phyloP scores from a whole-genome alignment of 1,284 basidiomycete species.

The Ceratobasidium sp. region DNA sequence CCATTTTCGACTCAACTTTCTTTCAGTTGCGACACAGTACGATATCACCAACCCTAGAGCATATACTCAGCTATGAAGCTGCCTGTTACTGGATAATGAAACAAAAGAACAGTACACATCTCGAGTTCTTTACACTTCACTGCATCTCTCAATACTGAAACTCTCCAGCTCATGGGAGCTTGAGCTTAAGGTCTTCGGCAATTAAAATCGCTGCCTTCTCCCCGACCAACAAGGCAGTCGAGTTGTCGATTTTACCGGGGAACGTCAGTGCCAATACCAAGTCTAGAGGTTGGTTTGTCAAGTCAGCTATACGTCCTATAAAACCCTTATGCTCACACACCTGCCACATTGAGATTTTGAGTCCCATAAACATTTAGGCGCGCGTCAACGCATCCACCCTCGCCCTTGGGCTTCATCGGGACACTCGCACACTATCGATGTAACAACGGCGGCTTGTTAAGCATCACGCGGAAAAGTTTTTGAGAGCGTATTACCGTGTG shows the following conservation, averaged over 20 bases:
- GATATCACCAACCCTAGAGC: too few relatives aligned
- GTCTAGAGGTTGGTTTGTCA: background rate
- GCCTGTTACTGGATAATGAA: too few relatives aligned
- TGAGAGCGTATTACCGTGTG: conserved; percentile 16
- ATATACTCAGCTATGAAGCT: too few relatives aligned
- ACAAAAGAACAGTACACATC: too few relatives aligned
- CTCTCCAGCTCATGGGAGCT: background rate
- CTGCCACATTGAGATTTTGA: conserved; percentile 67
- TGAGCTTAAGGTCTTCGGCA: conserved; percentile 28
- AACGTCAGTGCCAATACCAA: conserved; percentile 3
- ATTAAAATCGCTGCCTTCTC: conserved; percentile 35
- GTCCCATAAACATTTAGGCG: conserved; percentile 72
- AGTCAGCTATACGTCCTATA: background rate
- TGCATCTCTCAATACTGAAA: too few relatives aligned
- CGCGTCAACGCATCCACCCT: conserved; percentile 70
- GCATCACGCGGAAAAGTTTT: too few relatives aligned
- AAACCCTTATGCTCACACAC: conserved; percentile 45
- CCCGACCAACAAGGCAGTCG: conserved; percentile 27
- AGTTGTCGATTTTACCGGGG: conserved; percentile 9
- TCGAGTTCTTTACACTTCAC: too few relatives aligned
- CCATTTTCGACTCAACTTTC: too few relatives aligned
- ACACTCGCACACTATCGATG: conserved; percentile 62
- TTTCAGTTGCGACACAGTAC: too few relatives aligned
- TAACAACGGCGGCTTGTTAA: background rate
- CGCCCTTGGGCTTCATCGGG: conserved; percentile 68